Percentiles rank a stretch among this genome's conserved stretches.
These are phyloP conservation scores for Tolypocladium ovalisporum DNA, from an alignment of 2,329 filamentous ascomycete genomes.

Conservation along the genomic window DNA sequence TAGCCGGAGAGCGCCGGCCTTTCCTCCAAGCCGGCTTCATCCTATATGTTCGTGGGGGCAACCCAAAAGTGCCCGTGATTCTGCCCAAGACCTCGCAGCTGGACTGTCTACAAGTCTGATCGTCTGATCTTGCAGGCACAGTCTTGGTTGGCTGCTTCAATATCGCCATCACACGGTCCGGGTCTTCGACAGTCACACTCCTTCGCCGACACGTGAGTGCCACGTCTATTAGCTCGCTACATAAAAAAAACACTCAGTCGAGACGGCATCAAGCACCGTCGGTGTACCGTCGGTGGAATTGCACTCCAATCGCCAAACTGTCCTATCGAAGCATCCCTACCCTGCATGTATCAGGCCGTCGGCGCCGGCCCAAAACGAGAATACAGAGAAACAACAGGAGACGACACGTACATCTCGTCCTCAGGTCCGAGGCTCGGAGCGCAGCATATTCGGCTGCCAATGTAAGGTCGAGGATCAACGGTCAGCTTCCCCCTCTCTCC, in stretches of 20 bases:
- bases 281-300: constrained; percentile 31
- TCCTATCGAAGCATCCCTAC: constrained; percentile 33
- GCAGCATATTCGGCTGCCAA: neutral
- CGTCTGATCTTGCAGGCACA: too few relatives aligned
- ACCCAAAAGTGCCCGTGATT: neutral
- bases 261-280: constrained; percentile 12
- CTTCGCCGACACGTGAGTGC: neutral
- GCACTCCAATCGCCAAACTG: constrained; percentile 41
- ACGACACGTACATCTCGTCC: neutral
- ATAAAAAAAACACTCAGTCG: neutral
- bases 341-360: constrained; percentile 24
- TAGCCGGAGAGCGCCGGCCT: neutral
- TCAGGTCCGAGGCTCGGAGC: neutral
- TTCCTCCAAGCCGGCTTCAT: too few relatives aligned
- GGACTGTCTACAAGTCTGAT: neutral
- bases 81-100: neutral
- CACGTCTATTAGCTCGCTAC: neutral
- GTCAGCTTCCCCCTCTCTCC: neutral
- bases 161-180: neutral
- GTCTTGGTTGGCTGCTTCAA: too few relatives aligned
- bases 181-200: neutral
- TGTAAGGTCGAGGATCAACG: neutral
- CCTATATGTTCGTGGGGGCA: too few relatives aligned
- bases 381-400: constrained; percentile 1
- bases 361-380: constrained; percentile 14